Evolutionary conservation across 2,329 filamentous ascomycete genomes (phyloP).

Genomic region (Cadophora sp.): DNA sequence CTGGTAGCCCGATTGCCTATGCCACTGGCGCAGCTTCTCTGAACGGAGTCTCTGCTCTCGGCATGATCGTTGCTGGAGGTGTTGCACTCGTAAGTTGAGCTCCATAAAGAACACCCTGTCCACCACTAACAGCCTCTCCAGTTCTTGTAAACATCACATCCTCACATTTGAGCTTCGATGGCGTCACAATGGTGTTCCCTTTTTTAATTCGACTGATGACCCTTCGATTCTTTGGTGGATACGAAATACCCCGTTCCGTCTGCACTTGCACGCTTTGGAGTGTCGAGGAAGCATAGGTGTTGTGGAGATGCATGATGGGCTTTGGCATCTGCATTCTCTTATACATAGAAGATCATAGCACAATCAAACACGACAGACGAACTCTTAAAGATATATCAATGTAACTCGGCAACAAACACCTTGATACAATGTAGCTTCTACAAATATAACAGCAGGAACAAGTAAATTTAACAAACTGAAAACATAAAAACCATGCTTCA

Average conservation of each 20-base stretch:
- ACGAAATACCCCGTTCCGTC: slow-evolving; percentile 24
- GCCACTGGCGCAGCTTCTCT: too few relatives aligned
- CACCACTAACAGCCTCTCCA: slow-evolving; percentile 21
- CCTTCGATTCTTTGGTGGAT: slow-evolving; percentile 36
- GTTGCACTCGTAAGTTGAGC: background rate
- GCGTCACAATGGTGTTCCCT: slow-evolving; percentile 28
- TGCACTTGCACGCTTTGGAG: slow-evolving; percentile 37
- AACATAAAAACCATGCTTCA: too few relatives aligned
- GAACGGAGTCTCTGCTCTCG: too few relatives aligned
- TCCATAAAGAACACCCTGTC: background rate
- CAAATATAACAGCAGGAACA: too few relatives aligned
- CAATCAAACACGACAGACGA: too few relatives aligned
- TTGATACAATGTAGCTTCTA: too few relatives aligned
- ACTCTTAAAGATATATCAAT: too few relatives aligned
- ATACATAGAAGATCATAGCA: slow-evolving; percentile 35
- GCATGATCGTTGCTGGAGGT: too few relatives aligned
- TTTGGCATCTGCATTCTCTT: slow-evolving; percentile 39
- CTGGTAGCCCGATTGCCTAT: slow-evolving; percentile 39
- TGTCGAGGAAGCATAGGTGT: slow-evolving; percentile 30
- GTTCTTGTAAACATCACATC: background rate
- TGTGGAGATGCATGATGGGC: slow-evolving; percentile 37
- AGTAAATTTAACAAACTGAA: too few relatives aligned
- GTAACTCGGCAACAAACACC: too few relatives aligned
- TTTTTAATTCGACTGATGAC: slow-evolving; percentile 40
- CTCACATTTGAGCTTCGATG: slow-evolving; percentile 34